Conservation (phyloP, 23 red algal genomes). For the Gracilaria domingensis region DNA sequence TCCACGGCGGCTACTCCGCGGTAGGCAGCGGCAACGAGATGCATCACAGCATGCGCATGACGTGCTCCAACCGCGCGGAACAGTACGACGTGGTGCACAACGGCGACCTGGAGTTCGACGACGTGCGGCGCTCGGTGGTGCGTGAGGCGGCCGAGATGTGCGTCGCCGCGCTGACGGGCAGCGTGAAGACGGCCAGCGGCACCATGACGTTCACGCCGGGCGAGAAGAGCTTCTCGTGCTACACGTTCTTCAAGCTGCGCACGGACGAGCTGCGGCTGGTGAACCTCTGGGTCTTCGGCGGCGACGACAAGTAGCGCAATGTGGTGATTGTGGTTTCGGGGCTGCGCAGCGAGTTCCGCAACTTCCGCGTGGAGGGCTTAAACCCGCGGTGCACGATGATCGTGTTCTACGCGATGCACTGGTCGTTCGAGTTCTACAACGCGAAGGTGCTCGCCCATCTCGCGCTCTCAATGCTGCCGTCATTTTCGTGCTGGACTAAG, state of each 20-base stretch:
- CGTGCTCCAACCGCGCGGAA: conserved; percentile 40
- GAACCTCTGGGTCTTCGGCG: background rate
- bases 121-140: conserved; percentile 30
- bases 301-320: conserved; percentile 29
- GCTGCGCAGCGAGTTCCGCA: conserved; percentile 40
- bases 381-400: conserved; percentile 54
- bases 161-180: background rate
- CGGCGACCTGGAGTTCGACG: conserved; percentile 54
- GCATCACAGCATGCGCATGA: conserved; percentile 40
- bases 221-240: conserved; percentile 8
- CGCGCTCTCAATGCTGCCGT: too few species aligned
- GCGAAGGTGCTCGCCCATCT: conserved; percentile 54
- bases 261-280: conserved; percentile 48
- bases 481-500: too few species aligned
- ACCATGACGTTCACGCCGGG: conserved; percentile 39
- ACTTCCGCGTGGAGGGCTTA: conserved; percentile 38
- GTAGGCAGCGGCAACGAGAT: conserved; percentile 25
- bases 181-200: conserved; percentile 20
- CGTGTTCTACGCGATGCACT: conserved; percentile 62
- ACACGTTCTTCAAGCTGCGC: background rate
- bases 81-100: conserved; percentile 40
- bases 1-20: conserved; percentile 55
- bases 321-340: conserved; percentile 53
- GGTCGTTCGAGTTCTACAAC: conserved; percentile 25
- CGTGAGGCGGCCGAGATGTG: conserved; percentile 56